A percentile compares a stretch with the other conserved stretches of the same genome.
Conservation (phyloP, 192 early-diverging fungal genomes). For the Entomortierella lignicola region DNA sequence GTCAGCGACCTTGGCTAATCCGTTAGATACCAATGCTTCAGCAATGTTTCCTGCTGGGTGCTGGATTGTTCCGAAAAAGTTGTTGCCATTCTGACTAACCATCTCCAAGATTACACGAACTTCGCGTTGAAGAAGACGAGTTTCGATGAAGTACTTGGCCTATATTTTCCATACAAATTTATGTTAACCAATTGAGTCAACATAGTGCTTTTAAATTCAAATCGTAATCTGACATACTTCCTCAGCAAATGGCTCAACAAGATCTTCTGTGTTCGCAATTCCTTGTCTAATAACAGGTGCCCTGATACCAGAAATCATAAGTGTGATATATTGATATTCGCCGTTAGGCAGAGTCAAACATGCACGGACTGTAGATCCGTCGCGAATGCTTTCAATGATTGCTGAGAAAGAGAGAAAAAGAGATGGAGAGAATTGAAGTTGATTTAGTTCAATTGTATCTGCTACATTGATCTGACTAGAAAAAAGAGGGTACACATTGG, state of each 20-base stretch:
- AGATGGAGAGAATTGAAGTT: neutral
- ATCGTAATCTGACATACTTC: slow-evolving; percentile 54
- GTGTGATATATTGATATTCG: slow-evolving; percentile 78
- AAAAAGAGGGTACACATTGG: neutral
- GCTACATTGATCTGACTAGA: neutral
- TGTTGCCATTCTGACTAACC: slow-evolving; percentile 69
- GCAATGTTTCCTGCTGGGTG: slow-evolving; percentile 94
- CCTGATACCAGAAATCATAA: slow-evolving; percentile 87
- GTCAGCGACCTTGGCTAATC: slow-evolving; percentile 88
- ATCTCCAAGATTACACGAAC: slow-evolving; percentile 89
- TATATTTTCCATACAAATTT: neutral
- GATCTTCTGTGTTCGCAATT: slow-evolving; percentile 74
- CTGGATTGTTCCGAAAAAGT: slow-evolving; percentile 81
- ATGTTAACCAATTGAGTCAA: neutral
- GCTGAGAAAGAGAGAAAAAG: too few species aligned
- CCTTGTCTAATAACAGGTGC: slow-evolving; percentile 84
- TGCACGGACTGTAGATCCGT: slow-evolving; percentile 86
- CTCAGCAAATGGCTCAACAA: slow-evolving; percentile 91
- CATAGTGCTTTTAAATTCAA: neutral
- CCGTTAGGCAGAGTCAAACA: slow-evolving; percentile 70
- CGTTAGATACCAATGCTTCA: slow-evolving; percentile 83
- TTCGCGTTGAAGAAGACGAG: slow-evolving; percentile 90
- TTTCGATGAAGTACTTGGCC: slow-evolving; percentile 93
- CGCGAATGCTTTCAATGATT: slow-evolving; percentile 95
- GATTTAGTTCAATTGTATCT: neutral